Conservation (phyloP, 2,329 filamentous ascomycete genomes). For the Didymella pomorum region DNA sequence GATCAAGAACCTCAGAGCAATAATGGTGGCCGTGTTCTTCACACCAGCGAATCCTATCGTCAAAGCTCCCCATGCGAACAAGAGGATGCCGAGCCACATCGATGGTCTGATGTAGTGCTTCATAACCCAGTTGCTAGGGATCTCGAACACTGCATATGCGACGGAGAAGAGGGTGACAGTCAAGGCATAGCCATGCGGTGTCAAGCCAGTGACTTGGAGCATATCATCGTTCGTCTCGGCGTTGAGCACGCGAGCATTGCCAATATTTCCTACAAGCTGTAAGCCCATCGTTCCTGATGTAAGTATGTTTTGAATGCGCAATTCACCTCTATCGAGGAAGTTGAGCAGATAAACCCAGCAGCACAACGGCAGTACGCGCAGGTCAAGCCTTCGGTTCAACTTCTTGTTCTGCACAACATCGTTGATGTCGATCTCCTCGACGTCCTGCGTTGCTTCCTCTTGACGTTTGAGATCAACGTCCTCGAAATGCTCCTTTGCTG, state of each 20-base stretch:
- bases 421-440: constrained; percentile 10
- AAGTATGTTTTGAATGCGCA: neutral
- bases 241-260: constrained; percentile 66
- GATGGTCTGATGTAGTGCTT: constrained; percentile 61
- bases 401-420: constrained; percentile 6
- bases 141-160: constrained; percentile 52
- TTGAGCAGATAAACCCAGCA: constrained; percentile 69
- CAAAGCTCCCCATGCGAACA: constrained; percentile 54
- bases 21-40: constrained; percentile 52
- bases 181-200: constrained; percentile 61
- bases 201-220: constrained; percentile 68
- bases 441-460: neutral
- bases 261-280: constrained; percentile 66
- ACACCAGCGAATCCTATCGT: constrained; percentile 57
- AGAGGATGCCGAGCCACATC: constrained; percentile 53
- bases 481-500: constrained; percentile 5
- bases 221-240: constrained; percentile 67
- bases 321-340: constrained; percentile 62
- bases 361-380: constrained; percentile 69
- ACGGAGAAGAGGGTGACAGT: constrained; percentile 43
- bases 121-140: constrained; percentile 67
- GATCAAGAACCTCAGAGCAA: constrained; percentile 55
- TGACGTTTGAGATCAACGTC: constrained; percentile 3
- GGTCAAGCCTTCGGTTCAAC: constrained; percentile 51
- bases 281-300: neutral